Percentiles rank a stretch among this genome's conserved stretches.
Evolutionary conservation across 257 asterid genomes (phyloP).

Genomic region (Nicotiana otophora): DNA sequence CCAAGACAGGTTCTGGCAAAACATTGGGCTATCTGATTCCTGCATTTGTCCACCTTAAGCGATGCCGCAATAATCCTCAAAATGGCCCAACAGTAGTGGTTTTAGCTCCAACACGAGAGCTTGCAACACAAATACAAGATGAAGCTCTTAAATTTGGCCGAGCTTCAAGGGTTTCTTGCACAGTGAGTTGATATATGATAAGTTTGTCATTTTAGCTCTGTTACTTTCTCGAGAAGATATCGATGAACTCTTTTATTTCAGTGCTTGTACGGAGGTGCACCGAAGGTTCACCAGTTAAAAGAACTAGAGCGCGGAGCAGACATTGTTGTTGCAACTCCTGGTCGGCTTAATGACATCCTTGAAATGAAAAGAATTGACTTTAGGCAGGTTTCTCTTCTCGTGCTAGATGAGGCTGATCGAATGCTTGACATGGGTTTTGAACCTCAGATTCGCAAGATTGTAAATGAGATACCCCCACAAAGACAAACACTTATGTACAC

Average conservation of each 20-base stretch:
- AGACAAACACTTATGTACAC: constrained; percentile 99
- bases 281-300: constrained; percentile 78
- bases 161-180: constrained; percentile 89
- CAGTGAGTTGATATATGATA: constrained; percentile 37
- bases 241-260: constrained; percentile 30
- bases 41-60: constrained; percentile 76
- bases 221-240: constrained; percentile 7
- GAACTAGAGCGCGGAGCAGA: constrained; percentile 93
- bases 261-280: constrained; percentile 99
- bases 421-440: constrained; percentile 99
- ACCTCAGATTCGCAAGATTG: constrained; percentile 96
- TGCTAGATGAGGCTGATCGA: constrained; percentile 98
- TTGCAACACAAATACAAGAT: constrained; percentile 96
- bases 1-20: constrained; percentile 98
- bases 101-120: constrained; percentile 97
- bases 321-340: constrained; percentile 96
- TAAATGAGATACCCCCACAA: constrained; percentile 85
- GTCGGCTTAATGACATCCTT: constrained; percentile 95
- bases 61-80: constrained; percentile 66
- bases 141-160: constrained; percentile 95
- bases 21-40: constrained; percentile 92
- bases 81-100: constrained; percentile 86
- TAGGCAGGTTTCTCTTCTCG: constrained; percentile 86
- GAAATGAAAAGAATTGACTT: constrained; percentile 91
- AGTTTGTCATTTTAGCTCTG: not conserved